These are phyloP conservation scores for Ophiostoma montium DNA, from an alignment of 2,329 filamentous ascomycete genomes.

Conservation along the genomic window DNA sequence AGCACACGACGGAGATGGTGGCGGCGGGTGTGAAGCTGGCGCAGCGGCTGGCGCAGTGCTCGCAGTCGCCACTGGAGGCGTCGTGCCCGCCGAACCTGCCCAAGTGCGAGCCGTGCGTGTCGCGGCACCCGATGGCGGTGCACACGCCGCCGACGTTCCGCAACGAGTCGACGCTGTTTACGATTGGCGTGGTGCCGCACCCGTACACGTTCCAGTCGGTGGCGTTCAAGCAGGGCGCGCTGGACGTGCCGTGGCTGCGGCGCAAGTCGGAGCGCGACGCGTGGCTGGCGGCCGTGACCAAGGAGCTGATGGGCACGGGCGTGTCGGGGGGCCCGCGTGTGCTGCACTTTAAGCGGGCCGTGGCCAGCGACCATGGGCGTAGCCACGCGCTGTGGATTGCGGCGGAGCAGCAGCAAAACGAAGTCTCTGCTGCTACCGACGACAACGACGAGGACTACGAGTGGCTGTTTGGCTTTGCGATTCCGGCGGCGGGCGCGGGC, in stretches of 20 bases:
- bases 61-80: conserved; percentile 54
- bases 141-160: conserved; percentile 52
- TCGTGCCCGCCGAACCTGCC: conserved; percentile 74
- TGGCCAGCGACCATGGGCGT: conserved; percentile 53
- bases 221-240: conserved; percentile 42
- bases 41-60: conserved; percentile 60
- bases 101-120: conserved; percentile 60
- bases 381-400: conserved; percentile 67
- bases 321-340: conserved; percentile 52
- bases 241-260: conserved; percentile 52
- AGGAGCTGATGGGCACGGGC: conserved; percentile 49
- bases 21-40: conserved; percentile 59
- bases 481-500: conserved; percentile 41
- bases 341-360: conserved; percentile 63
- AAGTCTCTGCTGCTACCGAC: conserved; percentile 43
- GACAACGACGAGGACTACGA: conserved; percentile 67
- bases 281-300: conserved; percentile 63
- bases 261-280: conserved; percentile 57
- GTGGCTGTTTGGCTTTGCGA: conserved; percentile 78
- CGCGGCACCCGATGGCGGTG: conserved; percentile 50
- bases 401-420: too few relatives aligned
- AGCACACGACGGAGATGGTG: conserved; percentile 61
- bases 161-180: conserved; percentile 61
- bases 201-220: conserved; percentile 72
- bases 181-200: conserved; percentile 78